Evolutionary conservation across 495 filamentous ascomycete genomes (phyloP), one percentile per base, ranked within the genome.

Genomic region (Penicillium robsamsonii): DNA sequence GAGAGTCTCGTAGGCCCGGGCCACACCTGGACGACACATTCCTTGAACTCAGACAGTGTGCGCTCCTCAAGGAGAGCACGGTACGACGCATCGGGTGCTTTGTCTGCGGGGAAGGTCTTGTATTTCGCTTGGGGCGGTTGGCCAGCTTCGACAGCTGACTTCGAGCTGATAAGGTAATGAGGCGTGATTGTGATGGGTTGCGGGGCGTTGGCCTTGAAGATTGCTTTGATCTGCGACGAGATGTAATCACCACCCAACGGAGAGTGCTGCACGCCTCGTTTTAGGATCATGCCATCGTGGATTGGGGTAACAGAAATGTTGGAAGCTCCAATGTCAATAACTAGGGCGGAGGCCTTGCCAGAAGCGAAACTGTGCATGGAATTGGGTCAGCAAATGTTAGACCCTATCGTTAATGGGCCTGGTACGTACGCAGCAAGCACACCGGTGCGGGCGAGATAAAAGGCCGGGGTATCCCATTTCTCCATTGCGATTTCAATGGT

Each of bases 401-500:
- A 37, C 25, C 25, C 53, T 5, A 20, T 27, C 38, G 27, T 30
- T 9, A 43, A 57, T 52, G 38, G 35, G 35, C 22, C 22, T 18
- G 8, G 22, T 18, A 81, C 82, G 62, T 79, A 87, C 82, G 84
- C 76, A 46, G 85, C 77, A 59, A 87, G 71, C 47, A 86, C 84
- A 33, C 87, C 87, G 48, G 73, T 84, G 50, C 84, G 82, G 13
- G 87, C 89, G 48, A 96, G 78, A 79, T 91, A 98, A 74, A 96
- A 97, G 4, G 94, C 94, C 13, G 94, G 94, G 37, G 84, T 85
- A 15, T 91, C 92, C 87, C 93, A 98, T 59, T 83, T 88, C 79
- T 98, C 94, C 85, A 98, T 96, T 29, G 87, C 90, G 51, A 96
- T 83, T 73, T 98, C 95, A 61, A 97, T 91, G 6, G 86, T 85